A percentile compares a stretch with the other conserved stretches of the same genome.
These are phyloP conservation scores for Chloranthus sessilifolius DNA, from an alignment of 164 flowering plant genomes.

Conservation along the genomic window DNA sequence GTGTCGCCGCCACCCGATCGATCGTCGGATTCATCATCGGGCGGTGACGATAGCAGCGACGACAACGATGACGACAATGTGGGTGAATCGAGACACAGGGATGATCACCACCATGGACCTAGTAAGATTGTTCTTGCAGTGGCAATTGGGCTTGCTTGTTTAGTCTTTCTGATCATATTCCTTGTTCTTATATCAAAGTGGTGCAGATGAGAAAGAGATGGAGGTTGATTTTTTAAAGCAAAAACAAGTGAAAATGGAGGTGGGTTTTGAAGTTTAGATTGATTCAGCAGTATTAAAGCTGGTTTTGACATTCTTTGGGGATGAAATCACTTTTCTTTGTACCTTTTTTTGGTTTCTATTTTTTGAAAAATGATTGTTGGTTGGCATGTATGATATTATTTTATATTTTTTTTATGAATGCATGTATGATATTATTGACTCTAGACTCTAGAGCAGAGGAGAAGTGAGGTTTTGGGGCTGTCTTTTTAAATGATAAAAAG, in stretches of 20 bases:
- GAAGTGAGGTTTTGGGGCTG: no score
- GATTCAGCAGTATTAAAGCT: no score
- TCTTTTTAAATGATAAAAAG: no score
- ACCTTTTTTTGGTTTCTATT: background rate
- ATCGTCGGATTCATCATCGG: constrained; percentile 19
- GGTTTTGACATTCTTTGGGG: background rate
- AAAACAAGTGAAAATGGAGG: constrained; percentile 5
- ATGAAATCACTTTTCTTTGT: background rate
- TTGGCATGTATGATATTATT: no score
- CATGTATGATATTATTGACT: no score
- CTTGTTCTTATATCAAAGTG: constrained; percentile 64
- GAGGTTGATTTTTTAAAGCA: constrained; percentile 1
- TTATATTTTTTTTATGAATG: no score
- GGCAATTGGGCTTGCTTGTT: constrained; percentile 81
- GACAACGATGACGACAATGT: constrained; percentile 19
- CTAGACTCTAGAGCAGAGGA: no score
- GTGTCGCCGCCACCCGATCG: constrained; percentile 58
- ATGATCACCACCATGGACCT: constrained; percentile 56
- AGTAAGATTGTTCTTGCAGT: constrained; percentile 88
- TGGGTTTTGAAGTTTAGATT: no score
- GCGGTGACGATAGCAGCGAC: constrained; percentile 20
- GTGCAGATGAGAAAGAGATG: constrained; percentile 36
- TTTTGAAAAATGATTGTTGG: no score
- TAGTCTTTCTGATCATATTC: constrained; percentile 81
- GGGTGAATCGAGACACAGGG: constrained; percentile 12